phyloP scores from a whole-genome alignment of 176 grass and related monocot genomes.

The Cocos nucifera region DNA sequence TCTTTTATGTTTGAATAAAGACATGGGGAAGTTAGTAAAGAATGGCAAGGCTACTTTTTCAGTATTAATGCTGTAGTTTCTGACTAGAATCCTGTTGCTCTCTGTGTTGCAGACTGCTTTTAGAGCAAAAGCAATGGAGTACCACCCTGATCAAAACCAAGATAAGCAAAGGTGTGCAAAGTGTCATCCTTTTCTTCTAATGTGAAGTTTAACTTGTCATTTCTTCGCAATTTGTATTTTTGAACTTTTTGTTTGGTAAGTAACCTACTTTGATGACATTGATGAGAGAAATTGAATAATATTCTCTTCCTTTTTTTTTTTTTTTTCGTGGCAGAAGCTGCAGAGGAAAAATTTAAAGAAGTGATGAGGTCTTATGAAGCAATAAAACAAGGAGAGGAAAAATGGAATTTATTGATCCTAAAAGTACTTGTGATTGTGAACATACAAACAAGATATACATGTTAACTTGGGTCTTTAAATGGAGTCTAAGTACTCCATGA shows the following conservation, averaged over 20 bases:
- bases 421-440: background rate
- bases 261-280: background rate
- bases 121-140: constrained; percentile 93
- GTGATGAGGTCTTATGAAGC: constrained; percentile 82
- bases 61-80: background rate
- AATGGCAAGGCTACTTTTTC: background rate
- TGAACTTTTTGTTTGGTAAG: too few relatives aligned
- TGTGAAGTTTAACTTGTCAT: background rate
- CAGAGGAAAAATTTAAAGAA: constrained; percentile 91
- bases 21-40: too few relatives aligned
- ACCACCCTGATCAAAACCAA: constrained; percentile 97
- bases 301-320: background rate
- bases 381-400: constrained; percentile 79
- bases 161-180: constrained; percentile 61
- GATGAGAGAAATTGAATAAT: background rate
- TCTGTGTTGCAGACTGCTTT: constrained; percentile 63
- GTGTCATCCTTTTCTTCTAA: constrained; percentile 4
- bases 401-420: constrained; percentile 28
- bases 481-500: too few relatives aligned
- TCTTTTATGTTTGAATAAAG: too few relatives aligned
- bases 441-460: too few relatives aligned
- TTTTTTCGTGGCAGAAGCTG: constrained; percentile 41
- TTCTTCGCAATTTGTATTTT: background rate
- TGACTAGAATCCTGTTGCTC: background rate
- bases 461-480: too few relatives aligned